Evolutionary conservation across 202 grass and related monocot genomes (phyloP).

Genomic region (Dendrocalamus latiflorus): DNA sequence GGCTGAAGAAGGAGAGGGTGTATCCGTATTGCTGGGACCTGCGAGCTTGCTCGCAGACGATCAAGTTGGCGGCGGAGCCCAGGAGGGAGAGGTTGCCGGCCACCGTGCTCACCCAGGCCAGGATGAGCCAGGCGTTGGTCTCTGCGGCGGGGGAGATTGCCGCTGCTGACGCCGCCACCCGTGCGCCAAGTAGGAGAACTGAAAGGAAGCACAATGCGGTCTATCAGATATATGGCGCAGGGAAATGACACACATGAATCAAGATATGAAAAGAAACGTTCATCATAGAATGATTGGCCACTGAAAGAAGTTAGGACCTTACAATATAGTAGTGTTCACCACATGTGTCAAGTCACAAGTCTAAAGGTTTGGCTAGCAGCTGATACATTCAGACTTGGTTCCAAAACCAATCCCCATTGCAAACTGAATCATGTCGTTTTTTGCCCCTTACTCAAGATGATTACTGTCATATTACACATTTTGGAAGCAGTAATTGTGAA

Average conservation of each 20-base stretch:
- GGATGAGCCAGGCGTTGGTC: constrained; percentile 79
- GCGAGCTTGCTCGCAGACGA: constrained; percentile 88
- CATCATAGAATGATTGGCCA: neutral
- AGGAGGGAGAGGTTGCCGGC: constrained; percentile 91
- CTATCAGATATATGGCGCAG: neutral
- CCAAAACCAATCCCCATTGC: neutral
- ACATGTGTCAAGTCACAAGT: neutral
- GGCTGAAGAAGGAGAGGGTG: constrained; percentile 75
- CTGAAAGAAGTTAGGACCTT: neutral
- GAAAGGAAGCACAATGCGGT: neutral
- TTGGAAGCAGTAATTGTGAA: neutral
- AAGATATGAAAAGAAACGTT: neutral
- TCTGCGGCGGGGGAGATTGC: constrained; percentile 44
- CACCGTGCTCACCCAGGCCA: constrained; percentile 94
- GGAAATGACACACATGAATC: neutral
- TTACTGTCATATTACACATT: neutral
- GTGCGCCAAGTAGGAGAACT: constrained; percentile 75
- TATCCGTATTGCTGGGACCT: constrained; percentile 61
- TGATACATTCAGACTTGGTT: neutral
- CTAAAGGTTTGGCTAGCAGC: neutral
- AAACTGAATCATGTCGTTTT: neutral
- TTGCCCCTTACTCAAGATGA: neutral
- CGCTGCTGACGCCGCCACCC: constrained; percentile 71
- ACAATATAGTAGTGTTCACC: neutral
- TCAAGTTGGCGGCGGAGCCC: constrained; percentile 84